Conservation (phyloP, 1,284 basidiomycete species). For the Peniophora sp. region DNA sequence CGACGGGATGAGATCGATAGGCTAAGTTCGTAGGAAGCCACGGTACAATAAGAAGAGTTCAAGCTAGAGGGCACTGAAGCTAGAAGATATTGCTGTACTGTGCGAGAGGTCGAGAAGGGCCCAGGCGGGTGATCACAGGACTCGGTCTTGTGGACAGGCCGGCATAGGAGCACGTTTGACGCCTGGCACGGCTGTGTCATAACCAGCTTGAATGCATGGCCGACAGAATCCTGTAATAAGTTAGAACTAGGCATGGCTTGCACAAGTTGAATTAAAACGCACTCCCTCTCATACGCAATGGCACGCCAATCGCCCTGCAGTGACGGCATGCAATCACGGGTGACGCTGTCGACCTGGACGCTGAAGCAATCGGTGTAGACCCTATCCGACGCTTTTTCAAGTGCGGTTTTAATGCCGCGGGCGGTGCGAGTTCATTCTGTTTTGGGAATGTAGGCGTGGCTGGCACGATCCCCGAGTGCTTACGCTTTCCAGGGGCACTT, state of each 20-base stretch:
- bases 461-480: constrained; percentile 10
- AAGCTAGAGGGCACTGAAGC: too few species aligned
- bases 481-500: constrained; percentile 19
- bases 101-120: too few species aligned
- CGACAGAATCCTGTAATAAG: constrained; percentile 26
- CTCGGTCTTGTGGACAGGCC: too few species aligned
- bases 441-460: constrained; percentile 1
- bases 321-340: constrained; percentile 50
- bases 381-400: constrained; percentile 15
- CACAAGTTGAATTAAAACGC: too few species aligned
- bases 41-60: too few species aligned
- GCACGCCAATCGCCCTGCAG: constrained; percentile 61
- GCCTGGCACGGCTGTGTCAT: not conserved
- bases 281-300: constrained; percentile 64
- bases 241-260: too few species aligned
- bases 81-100: too few species aligned
- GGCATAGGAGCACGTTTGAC: not conserved
- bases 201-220: constrained; percentile 9
- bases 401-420: constrained; percentile 2
- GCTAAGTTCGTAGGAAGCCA: too few species aligned
- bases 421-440: constrained; percentile 20
- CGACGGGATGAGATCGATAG: too few species aligned
- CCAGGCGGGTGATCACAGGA: too few species aligned
- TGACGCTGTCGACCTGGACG: not conserved
- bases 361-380: constrained; percentile 15